Evolutionary conservation across 805 yeast genomes (phyloP), one percentile per base, ranked within the genome.

Genomic region (Wickerhamiella azymoides): DNA sequence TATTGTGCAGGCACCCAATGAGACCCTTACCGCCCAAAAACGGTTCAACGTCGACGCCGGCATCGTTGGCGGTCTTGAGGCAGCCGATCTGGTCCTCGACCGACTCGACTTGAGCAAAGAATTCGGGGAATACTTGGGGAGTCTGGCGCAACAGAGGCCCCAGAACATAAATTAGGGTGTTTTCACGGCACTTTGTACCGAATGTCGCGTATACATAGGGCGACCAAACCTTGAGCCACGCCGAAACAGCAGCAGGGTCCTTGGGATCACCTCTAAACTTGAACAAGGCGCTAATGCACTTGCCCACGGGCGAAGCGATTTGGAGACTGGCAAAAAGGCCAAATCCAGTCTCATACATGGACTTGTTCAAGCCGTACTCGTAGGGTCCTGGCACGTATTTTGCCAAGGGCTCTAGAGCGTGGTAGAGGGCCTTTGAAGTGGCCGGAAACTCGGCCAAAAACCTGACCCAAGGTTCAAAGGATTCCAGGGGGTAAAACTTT

Each of bases 291-390:
- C 49, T 43, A 2, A 48, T 30, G 17, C 47, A 47, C 24, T 43
- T 48, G n/a, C 49, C 47, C 11, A 46, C 48, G 4, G 46, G 47
- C 8, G 47, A 45, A 7, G 51, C 51, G 19, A 42, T 36, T 25
- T 45, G 47, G 14, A 46, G 40, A 4, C 47, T 46, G 10, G 35
- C 25, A 28, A 48, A 33, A 5, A 45, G 38, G 2, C 36, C 14
- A 25, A 48, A 43, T 5, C 49, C 47, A 2, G 32, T 33, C 10
- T 13, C 3, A 21, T 48, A 48, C 24, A 45, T 42, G 11, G 13
- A 30, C 21, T 25, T 8, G 5, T 32, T 14, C 5, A 48, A 19
- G 1, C 51, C 51, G 38, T 47, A 48, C 16, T 36, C 40, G 24
- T 28, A 39, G n/a, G 47, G 42, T 2, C 33, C 38, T 10, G 49